phyloP scores from a whole-genome alignment of 106 monocot genomes.

The Ottelia alismoides region DNA sequence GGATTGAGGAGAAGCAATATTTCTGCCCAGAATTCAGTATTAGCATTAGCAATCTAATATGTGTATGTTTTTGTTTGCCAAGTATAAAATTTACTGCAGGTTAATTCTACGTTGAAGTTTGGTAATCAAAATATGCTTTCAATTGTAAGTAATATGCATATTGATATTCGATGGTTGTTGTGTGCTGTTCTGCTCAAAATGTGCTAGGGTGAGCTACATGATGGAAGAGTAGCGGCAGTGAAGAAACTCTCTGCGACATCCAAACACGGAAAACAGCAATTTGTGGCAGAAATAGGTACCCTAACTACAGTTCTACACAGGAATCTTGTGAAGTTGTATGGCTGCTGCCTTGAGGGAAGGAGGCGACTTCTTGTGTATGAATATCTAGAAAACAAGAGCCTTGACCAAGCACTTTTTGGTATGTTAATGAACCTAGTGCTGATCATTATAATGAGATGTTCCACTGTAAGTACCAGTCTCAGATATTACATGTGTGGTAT shows the following conservation, averaged over 20 bases:
- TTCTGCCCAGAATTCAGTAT: too few species aligned
- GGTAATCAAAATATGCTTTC: too few species aligned
- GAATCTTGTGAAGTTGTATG: conserved; percentile 16
- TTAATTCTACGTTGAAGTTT: too few species aligned
- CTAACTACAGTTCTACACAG: conserved; percentile 13
- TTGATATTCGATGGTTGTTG: too few species aligned
- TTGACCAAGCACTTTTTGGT: conserved; percentile 18
- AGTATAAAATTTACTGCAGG: too few species aligned
- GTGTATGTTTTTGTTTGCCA: too few species aligned
- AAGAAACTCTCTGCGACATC: conserved; percentile 8
- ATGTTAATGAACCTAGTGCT: background rate
- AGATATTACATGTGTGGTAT: background rate
- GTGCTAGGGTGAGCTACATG: conserved; percentile 4
- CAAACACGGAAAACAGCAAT: conserved; percentile 13
- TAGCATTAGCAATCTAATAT: too few species aligned
- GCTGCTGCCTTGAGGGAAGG: conserved; percentile 15
- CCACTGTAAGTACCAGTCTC: too few species aligned
- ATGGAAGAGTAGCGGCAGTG: conserved; percentile 14
- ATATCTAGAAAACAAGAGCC: conserved; percentile 17
- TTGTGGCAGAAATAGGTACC: conserved; percentile 12
- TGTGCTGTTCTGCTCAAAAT: too few species aligned
- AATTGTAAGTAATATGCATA: too few species aligned
- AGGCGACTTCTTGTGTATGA: conserved; percentile 16
- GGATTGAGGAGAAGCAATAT: too few species aligned
- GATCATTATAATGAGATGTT: background rate